Evolutionary conservation across 345 rosid genomes (phyloP), one percentile per base, ranked within the genome.

Genomic region (Capsella bursapastoris): DNA sequence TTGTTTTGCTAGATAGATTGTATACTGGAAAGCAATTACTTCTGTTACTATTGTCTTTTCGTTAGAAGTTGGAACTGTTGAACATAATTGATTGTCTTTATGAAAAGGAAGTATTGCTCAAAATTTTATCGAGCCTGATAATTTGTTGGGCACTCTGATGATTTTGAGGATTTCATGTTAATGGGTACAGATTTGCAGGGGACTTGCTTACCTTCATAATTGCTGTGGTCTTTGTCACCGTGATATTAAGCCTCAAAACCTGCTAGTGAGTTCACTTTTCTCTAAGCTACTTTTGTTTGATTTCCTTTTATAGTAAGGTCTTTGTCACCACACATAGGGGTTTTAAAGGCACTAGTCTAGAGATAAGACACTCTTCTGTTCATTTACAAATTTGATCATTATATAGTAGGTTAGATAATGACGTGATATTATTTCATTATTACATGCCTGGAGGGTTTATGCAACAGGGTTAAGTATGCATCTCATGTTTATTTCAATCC

Each of bases 171-270:
- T 27, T 71, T 76, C 40, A 44, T 69, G 58, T 57, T 38, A 73
- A 45, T 67, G 74, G 49, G 12, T 78, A 70, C 90, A 90, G 96
- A 90, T 90, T 66, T 90, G 96, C 83, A 86, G 96, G 84, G 96
- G 91, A 12, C 93, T 90, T 73, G 91, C 96, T 31, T 90, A 88
- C 80, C 72, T 90, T 66, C 93, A 90, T 82, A 86, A 85, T 55
- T 88, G 88, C 75, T 84, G 87, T 55, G 96, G 96, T 50, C 85
- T 90, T 57, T 90, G 96, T 79, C 96, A 90, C 64, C 88, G 93
- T 70, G 96, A 90, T 70, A 90, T 90, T 83, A 90, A 90, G 82
- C 96, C 96, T 68, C 96, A 90, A 78, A 90, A 90, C 81, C 76
- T 88, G 76, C 86, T 90, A 14, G 96, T 90, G 74, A 84, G 87